Evolutionary conservation across 2,329 filamentous ascomycete genomes (phyloP).

Genomic region (Paracoccidioides lutzii): DNA sequence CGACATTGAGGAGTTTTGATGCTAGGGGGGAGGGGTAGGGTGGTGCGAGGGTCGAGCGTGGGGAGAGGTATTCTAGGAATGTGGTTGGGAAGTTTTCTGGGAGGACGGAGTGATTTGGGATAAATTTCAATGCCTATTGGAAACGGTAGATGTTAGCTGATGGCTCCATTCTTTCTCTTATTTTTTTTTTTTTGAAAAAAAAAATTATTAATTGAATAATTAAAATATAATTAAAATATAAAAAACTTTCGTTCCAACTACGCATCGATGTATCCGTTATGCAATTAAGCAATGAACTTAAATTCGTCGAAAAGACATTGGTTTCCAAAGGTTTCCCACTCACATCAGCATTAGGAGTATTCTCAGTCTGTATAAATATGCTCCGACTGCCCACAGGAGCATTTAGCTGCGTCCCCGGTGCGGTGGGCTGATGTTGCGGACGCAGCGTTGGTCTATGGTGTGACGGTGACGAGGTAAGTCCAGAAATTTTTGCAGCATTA

Average conservation of each 20-base stretch:
- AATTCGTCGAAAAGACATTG: neutral
- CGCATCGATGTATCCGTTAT: neutral
- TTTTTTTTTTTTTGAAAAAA: neutral
- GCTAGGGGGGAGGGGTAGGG: slow-evolving; percentile 87
- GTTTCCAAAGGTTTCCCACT: slow-evolving; percentile 12
- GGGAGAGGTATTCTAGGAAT: slow-evolving; percentile 84
- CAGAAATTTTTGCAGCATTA: slow-evolving; percentile 31
- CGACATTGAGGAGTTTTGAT: slow-evolving; percentile 78
- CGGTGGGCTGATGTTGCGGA: slow-evolving; percentile 28
- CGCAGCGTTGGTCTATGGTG: slow-evolving; percentile 35
- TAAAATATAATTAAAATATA: no score
- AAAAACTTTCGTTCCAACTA: no score
- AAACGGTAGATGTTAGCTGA: slow-evolving; percentile 6
- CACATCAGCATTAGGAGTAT: slow-evolving; percentile 84
- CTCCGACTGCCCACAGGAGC: slow-evolving; percentile 45
- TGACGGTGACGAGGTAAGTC: slow-evolving; percentile 36
- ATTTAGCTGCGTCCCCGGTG: slow-evolving; percentile 24
- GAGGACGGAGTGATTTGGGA: slow-evolving; percentile 77
- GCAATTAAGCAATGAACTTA: neutral
- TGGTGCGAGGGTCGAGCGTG: slow-evolving; percentile 74
- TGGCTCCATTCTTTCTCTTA: neutral
- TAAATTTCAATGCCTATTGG: slow-evolving; percentile 66
- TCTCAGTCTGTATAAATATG: slow-evolving; percentile 96
- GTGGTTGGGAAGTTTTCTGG: slow-evolving; percentile 58
- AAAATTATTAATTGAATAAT: neutral